These are phyloP conservation scores for Cytospora schulzeri DNA, from an alignment of 2,329 filamentous ascomycete species.

Conservation along the genomic window DNA sequence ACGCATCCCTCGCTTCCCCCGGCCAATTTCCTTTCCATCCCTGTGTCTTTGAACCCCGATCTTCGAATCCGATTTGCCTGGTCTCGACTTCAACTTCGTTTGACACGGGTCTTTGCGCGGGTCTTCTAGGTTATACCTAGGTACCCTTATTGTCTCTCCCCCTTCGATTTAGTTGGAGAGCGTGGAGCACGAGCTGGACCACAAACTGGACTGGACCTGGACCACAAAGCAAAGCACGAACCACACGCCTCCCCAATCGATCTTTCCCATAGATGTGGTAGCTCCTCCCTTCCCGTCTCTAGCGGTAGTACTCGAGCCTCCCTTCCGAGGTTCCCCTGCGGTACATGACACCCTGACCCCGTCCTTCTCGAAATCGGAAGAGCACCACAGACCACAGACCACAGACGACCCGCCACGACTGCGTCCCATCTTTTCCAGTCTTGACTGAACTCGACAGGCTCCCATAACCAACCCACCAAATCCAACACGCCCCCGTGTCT, in stretches of 20 bases:
- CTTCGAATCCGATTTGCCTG: slow-evolving; percentile 1
- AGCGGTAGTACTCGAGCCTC: slow-evolving; percentile 9
- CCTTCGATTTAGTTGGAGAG: slow-evolving; percentile 7
- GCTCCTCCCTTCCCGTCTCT: slow-evolving; percentile 20
- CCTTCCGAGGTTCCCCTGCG: slow-evolving; percentile 4
- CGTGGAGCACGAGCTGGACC: not conserved
- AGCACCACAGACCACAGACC: not conserved
- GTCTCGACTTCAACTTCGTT: slow-evolving; percentile 5
- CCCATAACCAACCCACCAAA: slow-evolving; percentile 8
- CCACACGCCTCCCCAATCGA: slow-evolving; percentile 7
- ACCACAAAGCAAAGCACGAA: slow-evolving; percentile 14
- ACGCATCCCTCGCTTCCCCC: slow-evolving; percentile 15
- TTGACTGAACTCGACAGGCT: slow-evolving; percentile 13
- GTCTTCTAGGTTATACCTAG: not conserved
- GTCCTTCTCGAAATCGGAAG: slow-evolving; percentile 4
- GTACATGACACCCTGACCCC: slow-evolving; percentile 2
- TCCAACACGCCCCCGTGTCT: not conserved
- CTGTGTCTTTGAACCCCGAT: not conserved
- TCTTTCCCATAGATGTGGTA: slow-evolving; percentile 1
- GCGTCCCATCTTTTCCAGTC: slow-evolving; percentile 15
- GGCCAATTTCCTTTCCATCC: slow-evolving; percentile 17
- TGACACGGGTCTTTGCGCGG: not conserved
- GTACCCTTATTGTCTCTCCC: slow-evolving; percentile 12
- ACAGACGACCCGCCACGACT: slow-evolving; percentile 12
- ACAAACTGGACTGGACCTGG: no score